Evolutionary conservation across 257 asterid genomes (phyloP), one percentile per base, ranked within the genome.

Genomic region (Solanum tacnaense): DNA sequence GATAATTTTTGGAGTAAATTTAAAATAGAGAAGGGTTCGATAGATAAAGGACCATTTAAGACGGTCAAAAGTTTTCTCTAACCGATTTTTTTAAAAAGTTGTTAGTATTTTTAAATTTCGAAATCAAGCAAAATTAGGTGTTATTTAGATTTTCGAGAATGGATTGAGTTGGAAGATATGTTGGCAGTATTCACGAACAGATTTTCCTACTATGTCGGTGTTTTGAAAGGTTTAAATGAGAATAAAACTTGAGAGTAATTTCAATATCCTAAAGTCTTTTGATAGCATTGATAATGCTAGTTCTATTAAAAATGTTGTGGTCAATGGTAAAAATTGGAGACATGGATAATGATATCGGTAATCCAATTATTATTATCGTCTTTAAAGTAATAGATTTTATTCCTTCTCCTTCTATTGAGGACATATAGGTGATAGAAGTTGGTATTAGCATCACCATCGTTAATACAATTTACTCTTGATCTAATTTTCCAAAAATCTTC

Each of bases 21-120:
- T 4, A 5, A 62, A 62, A 5, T 4, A 62, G 32, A 4, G 1
- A n/a, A 21, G 25, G 23, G 67, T 60, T 7, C 5, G 68, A 1
- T 7, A 60, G 23, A 60, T 0, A 21, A 58, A 60, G 2, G 68
- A 21, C 13, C 68, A 21, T 21, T 8, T 11, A 7, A 60, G 5
- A 5, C 5, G 0, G 2, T 60, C 68, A 21, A 60, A 60, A 7
- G 68, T 10, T 21, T 60, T 60, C 5, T 60, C 27, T 3, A 58
- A 23, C 0, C 12, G 0, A 6, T 20, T 20, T 7, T 20, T 38
- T 38, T 0, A 8, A 7, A 3, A 58, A 3, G 9, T 20, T 8
- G 5, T 20, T 58, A 6, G 68, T n/a, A 21, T 58, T 58, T 20
- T 20, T 20, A 20, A 20, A 20, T 20, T 58, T 58, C 1, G 2